Evolutionary conservation across 768 basidiomycete genomes (phyloP).

Genomic region (Rhodotorula toruloides): DNA sequence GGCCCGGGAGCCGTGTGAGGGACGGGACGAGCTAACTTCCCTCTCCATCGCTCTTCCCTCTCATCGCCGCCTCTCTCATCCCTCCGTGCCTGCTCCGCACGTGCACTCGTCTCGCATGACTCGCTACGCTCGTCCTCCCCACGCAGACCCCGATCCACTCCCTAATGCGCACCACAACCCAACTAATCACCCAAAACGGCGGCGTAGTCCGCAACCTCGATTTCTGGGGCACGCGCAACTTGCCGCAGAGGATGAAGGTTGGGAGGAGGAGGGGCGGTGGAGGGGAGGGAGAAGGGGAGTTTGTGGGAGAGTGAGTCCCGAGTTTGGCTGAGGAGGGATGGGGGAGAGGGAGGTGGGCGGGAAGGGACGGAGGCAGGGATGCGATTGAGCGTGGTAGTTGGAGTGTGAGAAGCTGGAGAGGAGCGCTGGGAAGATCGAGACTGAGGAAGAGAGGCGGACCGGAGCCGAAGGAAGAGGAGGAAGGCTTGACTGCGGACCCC

Average conservation of each 20-base stretch:
- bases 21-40: not conserved
- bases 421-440: constrained; percentile 48
- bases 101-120: too few species aligned
- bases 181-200: constrained; percentile 65
- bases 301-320: constrained; percentile 68
- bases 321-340: not conserved
- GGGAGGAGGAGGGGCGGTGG: constrained; percentile 30
- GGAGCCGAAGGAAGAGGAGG: constrained; percentile 58
- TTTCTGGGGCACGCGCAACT: constrained; percentile 65
- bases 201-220: constrained; percentile 76
- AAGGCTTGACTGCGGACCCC: constrained; percentile 84
- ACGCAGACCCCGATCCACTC: constrained; percentile 69
- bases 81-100: not conserved
- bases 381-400: not conserved
- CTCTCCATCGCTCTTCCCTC: not conserved
- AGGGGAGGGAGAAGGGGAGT: constrained; percentile 38
- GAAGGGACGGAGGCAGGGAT: not conserved
- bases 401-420: constrained; percentile 45
- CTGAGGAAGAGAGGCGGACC: too few species aligned
- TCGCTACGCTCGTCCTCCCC: not conserved
- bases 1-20: not conserved
- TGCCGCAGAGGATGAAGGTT: constrained; percentile 64
- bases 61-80: not conserved
- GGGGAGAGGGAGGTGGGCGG: not conserved
- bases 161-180: constrained; percentile 65